Base-by-base conservation (phyloP, 352 stramenopile species). In the Phytophthora melonis region DNA sequence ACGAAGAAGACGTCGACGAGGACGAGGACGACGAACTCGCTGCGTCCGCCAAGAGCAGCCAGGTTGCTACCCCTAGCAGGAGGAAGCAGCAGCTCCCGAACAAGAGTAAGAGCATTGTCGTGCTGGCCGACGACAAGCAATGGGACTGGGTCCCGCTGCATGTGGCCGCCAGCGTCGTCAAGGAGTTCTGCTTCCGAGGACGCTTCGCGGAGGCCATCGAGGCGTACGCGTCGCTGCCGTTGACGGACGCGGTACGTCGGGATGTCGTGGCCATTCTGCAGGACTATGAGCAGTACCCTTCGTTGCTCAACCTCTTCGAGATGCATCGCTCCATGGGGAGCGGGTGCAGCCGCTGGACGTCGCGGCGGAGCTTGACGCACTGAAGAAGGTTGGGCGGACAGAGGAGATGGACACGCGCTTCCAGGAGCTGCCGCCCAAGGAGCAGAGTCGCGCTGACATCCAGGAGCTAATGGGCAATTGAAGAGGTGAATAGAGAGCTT, bases 261-360 rank as follows among this genome's bases (percentile, higher is more conserved):
- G 68, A 84, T 34, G 58, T 88, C 23, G 81, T 80, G 47, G 16
- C 43, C 7, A 54, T 84, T 67, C 58, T 91, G 45, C 71, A 81
- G 23, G 70, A 88, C 62, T 87, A 84, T 61, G 83, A 93, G 52
- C 83, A 93, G 70, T 93, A 79, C 57, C 68, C 74, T 61, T 74
- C 71, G 8, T 30, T 92, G 25, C 58, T 89, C 30, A 61, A 78
- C 9, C 64, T 92, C n/a, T 90, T 89, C 73, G 58, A 74, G 34
- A 63, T 82, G 55, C 85, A 92, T 59, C 69, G 72, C 1, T 41
- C 72, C 7, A 64, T 82, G 36, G 65, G 71, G 2, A 50, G 59
- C 16, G 66, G 54, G 18, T 67, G 30, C 60, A 18, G 57, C 70
- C 57, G 45, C 81, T 92, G 9, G 85, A 92, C 58, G 68, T 79